Percentiles rank a stretch among this genome's conserved stretches.
Evolutionary conservation across 2,329 filamentous ascomycete species (phyloP).

Genomic region (Beauveria scarabaeidicola): DNA sequence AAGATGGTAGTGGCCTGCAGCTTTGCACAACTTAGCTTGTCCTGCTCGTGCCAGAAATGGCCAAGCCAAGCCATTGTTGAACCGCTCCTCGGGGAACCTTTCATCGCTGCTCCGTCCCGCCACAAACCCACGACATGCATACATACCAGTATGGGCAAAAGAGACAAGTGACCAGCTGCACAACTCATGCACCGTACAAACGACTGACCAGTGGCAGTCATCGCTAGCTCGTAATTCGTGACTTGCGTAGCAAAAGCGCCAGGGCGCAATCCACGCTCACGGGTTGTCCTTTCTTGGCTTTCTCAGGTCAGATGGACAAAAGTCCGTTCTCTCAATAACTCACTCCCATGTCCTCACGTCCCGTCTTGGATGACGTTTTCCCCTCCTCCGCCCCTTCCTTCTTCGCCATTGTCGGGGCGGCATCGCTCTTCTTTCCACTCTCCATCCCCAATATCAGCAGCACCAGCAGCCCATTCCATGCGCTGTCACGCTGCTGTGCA

Average conservation of each 20-base stretch:
- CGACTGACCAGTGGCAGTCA: neutral
- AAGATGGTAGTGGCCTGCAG: no score
- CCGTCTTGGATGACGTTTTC: neutral
- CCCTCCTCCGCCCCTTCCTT: neutral
- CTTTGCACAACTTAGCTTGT: no score
- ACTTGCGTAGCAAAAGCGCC: neutral
- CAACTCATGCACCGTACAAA: neutral
- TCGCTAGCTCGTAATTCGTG: neutral
- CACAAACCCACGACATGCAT: neutral
- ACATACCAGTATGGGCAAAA: neutral
- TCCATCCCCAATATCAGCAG: neutral
- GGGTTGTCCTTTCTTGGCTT: neutral
- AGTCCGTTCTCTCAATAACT: neutral
- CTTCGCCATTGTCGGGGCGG: neutral
- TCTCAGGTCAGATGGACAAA: neutral
- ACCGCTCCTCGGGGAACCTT: neutral
- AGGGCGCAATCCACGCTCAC: neutral
- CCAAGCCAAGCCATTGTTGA: neutral
- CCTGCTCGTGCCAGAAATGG: no score
- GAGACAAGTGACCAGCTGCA: neutral
- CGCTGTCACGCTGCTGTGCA: slow-evolving; percentile 4
- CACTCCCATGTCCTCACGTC: neutral
- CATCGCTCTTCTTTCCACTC: neutral
- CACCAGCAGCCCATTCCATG: slow-evolving; percentile 6
- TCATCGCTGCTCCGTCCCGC: neutral